Base-by-base conservation (phyloP, 108 stramenopile species). In the Skeletonema grethae region DNA sequence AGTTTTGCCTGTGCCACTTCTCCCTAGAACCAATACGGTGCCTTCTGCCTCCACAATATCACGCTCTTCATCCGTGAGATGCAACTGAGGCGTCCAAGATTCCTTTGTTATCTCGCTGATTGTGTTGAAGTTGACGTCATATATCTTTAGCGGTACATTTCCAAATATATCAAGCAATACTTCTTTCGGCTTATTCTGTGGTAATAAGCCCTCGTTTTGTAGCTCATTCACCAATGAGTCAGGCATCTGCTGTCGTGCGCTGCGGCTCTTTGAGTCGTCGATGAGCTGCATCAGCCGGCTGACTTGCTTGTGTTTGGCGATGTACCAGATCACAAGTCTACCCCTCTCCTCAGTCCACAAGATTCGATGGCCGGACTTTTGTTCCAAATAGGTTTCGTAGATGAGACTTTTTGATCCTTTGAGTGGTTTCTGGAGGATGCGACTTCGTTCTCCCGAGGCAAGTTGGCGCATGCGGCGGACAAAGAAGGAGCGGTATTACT, bases 1-100 rank as follows among this genome's bases (percentile, higher is more conserved):
- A 7, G 87, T 88, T 63, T 88, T 86, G 5, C 87, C 87, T 8
- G 83, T 82, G 12, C 87, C 87, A 22, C 63, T 67, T 39, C 87
- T 46, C 0, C 87, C 87, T 13, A 88, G 58, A 28, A 88, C 36
- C 32, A 85, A 31, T 5, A 86, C 84, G 2, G 87, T 84, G 4
- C 87, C 85, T 22, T 72, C 45, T 18, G 46, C 69, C 57, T 86
- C 77, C 16, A 84, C 87, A 10, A 84, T 57, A 30, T 60, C 39
- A n/a, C 70, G 69, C 70, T 88, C 87, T 25, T 75, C 85, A 4
- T 61, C 61, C 13, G 87, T 86, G 20, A 88, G 70, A 38, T 76
- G 56, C 48, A 88, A 57, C 9, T 61, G 60, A 15, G 87, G 87
- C 15, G 55, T 63, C 84, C 84, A 88, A 13, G 61, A 43, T 29